Percentiles rank a stretch among this genome's conserved stretches.
Conservation (phyloP, 371 early-diverging fungal species). For the Apophysomyces elegans region DNA sequence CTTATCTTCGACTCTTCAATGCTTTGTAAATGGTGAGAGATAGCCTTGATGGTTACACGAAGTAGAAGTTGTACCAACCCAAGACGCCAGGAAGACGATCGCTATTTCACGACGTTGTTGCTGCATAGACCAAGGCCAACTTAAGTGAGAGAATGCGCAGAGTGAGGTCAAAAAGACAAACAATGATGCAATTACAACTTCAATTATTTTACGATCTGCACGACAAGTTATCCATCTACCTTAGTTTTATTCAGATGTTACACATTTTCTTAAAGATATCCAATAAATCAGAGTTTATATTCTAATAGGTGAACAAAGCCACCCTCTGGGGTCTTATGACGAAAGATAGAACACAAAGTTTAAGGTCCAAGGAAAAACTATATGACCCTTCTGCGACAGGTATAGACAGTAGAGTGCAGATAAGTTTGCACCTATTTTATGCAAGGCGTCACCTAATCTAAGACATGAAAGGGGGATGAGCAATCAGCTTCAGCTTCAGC, state of each 20-base stretch:
- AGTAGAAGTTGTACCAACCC: not conserved
- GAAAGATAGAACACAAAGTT: not conserved
- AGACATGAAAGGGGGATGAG: not conserved
- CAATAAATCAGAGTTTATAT: not conserved
- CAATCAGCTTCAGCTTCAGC: too few relatives aligned
- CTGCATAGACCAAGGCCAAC: not conserved
- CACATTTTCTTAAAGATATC: slow-evolving; percentile 1
- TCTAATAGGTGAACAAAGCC: not conserved
- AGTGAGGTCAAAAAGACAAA: slow-evolving; percentile 11
- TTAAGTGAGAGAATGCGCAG: not conserved
- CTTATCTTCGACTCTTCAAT: not conserved
- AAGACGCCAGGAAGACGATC: too few relatives aligned
- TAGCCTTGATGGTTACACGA: not conserved
- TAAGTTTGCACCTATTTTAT: not conserved
- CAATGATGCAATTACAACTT: slow-evolving; percentile 8
- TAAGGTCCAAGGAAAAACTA: not conserved
- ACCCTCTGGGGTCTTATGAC: not conserved
- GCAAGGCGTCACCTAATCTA: not conserved
- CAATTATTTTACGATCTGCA: not conserved
- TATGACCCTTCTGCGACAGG: too few relatives aligned
- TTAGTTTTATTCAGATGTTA: slow-evolving; percentile 1
- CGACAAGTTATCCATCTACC: not conserved
- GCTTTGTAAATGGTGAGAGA: not conserved
- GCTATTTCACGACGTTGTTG: not conserved
- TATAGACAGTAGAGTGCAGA: too few relatives aligned